Evolutionary conservation across 768 basidiomycete genomes (phyloP).

Genomic region (Trametes meyenii): DNA sequence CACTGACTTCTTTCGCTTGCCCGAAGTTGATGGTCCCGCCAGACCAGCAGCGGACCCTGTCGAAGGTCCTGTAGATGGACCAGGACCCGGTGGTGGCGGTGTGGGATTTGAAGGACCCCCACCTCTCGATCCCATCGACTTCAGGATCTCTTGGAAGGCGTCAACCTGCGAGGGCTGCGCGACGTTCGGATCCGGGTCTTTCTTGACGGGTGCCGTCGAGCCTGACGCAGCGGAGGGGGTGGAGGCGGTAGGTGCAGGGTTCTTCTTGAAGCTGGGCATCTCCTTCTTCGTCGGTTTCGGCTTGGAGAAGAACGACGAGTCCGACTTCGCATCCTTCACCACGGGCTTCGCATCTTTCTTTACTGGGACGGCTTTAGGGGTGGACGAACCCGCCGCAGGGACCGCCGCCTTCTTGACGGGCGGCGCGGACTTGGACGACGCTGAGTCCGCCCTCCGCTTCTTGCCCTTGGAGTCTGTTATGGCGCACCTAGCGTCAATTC

Average conservation of each 20-base stretch:
- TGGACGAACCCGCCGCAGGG: conserved; percentile 44
- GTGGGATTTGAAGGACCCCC: conserved; percentile 1
- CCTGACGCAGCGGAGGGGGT: conserved; percentile 6
- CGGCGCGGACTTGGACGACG: conserved; percentile 47
- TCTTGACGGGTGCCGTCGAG: conserved; percentile 44
- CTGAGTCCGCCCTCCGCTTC: conserved; percentile 74
- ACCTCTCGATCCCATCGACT: conserved; percentile 67
- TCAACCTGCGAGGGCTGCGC: conserved; percentile 79
- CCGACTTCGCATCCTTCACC: conserved; percentile 78
- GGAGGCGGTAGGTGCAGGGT: conserved; percentile 36
- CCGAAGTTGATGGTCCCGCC: conserved; percentile 16
- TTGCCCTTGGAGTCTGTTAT: conserved; percentile 58
- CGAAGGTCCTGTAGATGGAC: background rate
- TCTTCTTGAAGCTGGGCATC: conserved; percentile 86
- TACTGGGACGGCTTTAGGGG: conserved; percentile 37
- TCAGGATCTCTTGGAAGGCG: conserved; percentile 83
- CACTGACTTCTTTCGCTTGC: conserved; percentile 77
- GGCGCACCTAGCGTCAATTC: conserved; percentile 32
- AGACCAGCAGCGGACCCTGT: background rate
- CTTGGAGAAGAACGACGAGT: conserved; percentile 87
- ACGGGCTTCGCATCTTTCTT: conserved; percentile 60
- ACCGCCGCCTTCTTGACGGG: conserved; percentile 71
- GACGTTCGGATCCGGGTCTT: conserved; percentile 57
- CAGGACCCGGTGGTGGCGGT: background rate
- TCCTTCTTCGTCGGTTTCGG: conserved; percentile 79